phyloP scores from a whole-genome alignment of 2,329 filamentous ascomycete species.

The Alternaria panax region DNA sequence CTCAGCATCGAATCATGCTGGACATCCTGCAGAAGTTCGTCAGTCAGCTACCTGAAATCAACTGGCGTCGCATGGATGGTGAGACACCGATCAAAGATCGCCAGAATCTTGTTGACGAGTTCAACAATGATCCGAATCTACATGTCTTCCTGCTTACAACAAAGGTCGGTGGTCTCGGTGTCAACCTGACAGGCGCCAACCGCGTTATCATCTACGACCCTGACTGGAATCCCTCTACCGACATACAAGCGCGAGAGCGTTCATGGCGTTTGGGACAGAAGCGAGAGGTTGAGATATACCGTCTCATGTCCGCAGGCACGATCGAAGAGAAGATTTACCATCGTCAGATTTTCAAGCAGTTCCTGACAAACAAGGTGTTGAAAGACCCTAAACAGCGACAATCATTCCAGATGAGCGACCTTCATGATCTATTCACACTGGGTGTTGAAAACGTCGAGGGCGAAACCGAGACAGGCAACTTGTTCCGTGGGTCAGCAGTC shows the following conservation, averaged over 20 bases:
- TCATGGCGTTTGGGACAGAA: slow-evolving; percentile 97
- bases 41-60: slow-evolving; percentile 69
- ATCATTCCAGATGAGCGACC: slow-evolving; percentile 85
- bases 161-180: slow-evolving; percentile 90
- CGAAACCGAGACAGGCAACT: slow-evolving; percentile 80
- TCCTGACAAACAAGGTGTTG: slow-evolving; percentile 93
- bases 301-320: slow-evolving; percentile 96
- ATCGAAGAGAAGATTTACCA: slow-evolving; percentile 99
- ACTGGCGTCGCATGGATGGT: slow-evolving; percentile 91
- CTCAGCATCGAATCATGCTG: slow-evolving; percentile 93
- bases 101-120: slow-evolving; percentile 89
- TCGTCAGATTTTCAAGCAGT: slow-evolving; percentile 98
- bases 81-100: slow-evolving; percentile 85
- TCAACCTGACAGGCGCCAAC: slow-evolving; percentile 93
- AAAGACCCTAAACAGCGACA: slow-evolving; percentile 93
- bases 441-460: slow-evolving; percentile 68
- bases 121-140: slow-evolving; percentile 81
- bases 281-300: slow-evolving; percentile 92
- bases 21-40: slow-evolving; percentile 90
- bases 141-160: slow-evolving; percentile 94
- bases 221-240: slow-evolving; percentile 98
- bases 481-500: slow-evolving; percentile 90
- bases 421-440: slow-evolving; percentile 90
- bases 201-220: slow-evolving; percentile 98
- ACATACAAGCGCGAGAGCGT: slow-evolving; percentile 91